These are phyloP conservation scores for Conticribra weissflogii DNA, from an alignment of 108 stramenopile species.

Conservation along the genomic window DNA sequence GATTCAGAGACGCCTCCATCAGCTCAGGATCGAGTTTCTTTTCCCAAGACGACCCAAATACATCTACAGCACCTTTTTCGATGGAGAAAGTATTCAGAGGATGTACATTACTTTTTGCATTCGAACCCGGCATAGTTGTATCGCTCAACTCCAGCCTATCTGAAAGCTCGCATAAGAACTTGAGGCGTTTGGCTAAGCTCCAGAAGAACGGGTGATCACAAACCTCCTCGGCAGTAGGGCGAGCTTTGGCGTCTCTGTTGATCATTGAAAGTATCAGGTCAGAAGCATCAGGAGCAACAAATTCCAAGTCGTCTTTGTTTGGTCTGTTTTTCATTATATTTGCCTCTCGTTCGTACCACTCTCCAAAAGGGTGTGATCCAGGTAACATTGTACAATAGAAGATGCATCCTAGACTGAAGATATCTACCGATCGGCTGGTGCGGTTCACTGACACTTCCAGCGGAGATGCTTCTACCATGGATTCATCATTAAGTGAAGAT, in stretches of 20 bases:
- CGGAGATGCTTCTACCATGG: constrained; percentile 53
- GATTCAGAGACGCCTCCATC: constrained; percentile 78
- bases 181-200: constrained; percentile 68
- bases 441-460: constrained; percentile 46
- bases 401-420: constrained; percentile 97
- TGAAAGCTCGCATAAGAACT: constrained; percentile 91
- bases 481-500: constrained; percentile 44
- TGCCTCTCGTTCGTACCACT: constrained; percentile 96
- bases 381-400: constrained; percentile 90
- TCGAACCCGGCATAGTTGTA: constrained; percentile 18
- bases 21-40: constrained; percentile 75
- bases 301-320: constrained; percentile 55
- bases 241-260: constrained; percentile 65
- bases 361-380: constrained; percentile 94
- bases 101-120: constrained; percentile 4
- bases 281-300: constrained; percentile 77
- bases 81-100: constrained; percentile 60
- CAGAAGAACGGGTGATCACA: constrained; percentile 96
- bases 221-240: constrained; percentile 90
- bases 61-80: constrained; percentile 76
- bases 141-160: constrained; percentile 83
- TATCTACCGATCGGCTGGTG: constrained; percentile 91
- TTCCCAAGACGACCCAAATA: constrained; percentile 93
- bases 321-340: constrained; percentile 92
- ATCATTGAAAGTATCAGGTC: constrained; percentile 90